phyloP scores from a whole-genome alignment of 1,284 basidiomycete species.

The Pisolithus thermaeus region DNA sequence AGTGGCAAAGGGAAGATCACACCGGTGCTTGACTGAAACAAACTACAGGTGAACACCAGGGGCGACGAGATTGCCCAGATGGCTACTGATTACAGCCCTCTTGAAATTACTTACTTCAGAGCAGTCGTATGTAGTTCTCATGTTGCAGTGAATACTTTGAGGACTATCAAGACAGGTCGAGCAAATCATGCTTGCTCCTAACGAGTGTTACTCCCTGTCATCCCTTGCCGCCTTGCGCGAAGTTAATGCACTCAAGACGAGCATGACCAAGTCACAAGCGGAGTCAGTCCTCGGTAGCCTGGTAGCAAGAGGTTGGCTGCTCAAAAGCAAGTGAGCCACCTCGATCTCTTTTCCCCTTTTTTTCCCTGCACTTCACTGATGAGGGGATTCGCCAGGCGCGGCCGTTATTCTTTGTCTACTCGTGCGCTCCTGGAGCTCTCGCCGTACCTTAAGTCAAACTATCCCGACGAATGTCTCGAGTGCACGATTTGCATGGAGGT shows the following conservation, averaged over 20 bases:
- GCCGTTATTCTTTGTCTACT: conserved; percentile 72
- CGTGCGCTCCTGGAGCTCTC: conserved; percentile 72
- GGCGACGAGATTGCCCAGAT: conserved; percentile 75
- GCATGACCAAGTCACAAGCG: conserved; percentile 70
- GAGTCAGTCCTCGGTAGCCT: conserved; percentile 73
- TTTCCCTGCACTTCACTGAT: conserved; percentile 1
- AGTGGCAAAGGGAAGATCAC: conserved; percentile 15
- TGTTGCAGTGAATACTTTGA: not conserved
- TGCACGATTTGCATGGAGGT: conserved; percentile 76
- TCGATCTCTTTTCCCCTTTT: too few relatives aligned
- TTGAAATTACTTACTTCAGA: conserved; percentile 79
- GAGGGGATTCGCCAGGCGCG: conserved; percentile 39
- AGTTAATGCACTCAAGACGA: conserved; percentile 53
- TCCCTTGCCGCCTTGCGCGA: conserved; percentile 74
- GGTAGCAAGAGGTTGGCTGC: conserved; percentile 75
- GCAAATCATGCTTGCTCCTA: conserved; percentile 78
- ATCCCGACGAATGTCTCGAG: conserved; percentile 63
- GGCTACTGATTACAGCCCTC: conserved; percentile 72
- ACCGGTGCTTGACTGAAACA: not conserved
- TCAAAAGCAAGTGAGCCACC: conserved; percentile 63
- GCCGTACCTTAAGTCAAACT: conserved; percentile 70
- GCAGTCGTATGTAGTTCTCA: conserved; percentile 50
- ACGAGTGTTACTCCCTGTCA: conserved; percentile 68
- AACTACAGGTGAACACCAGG: conserved; percentile 63
- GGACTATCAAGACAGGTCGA: conserved; percentile 54